Evolutionary conservation across 1,139 yeast species (phyloP).

Genomic region (Diutina scorzettiae): DNA sequence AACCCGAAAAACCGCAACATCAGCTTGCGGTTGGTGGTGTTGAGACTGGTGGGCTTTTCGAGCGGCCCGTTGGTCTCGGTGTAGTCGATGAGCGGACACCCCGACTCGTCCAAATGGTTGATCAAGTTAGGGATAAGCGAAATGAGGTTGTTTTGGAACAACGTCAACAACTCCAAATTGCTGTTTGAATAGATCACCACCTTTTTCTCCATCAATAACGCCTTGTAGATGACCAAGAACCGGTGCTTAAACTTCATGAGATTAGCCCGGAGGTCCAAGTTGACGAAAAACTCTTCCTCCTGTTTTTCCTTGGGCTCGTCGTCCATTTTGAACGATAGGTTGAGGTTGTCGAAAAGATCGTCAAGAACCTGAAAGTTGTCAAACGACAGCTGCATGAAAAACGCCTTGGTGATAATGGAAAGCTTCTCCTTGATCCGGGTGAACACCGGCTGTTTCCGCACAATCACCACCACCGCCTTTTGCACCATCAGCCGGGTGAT

Average conservation of each 20-base stretch:
- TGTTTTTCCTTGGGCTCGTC: constrained; percentile 12
- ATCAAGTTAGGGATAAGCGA: constrained; percentile 72
- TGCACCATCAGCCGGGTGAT: constrained; percentile 85
- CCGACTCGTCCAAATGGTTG: constrained; percentile 62
- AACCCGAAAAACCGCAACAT: constrained; percentile 74
- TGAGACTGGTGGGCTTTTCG: constrained; percentile 54
- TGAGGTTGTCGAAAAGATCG: constrained; percentile 63
- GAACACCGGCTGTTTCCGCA: constrained; percentile 70
- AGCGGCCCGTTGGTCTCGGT: constrained; percentile 36
- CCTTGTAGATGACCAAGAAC: constrained; percentile 62
- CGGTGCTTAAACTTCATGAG: constrained; percentile 48
- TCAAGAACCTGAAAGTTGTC: constrained; percentile 57
- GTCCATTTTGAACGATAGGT: constrained; percentile 19
- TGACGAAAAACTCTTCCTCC: constrained; percentile 49
- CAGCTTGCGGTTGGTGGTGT: constrained; percentile 68
- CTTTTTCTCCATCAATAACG: constrained; percentile 62
- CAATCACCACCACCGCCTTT: constrained; percentile 80
- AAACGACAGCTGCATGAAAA: constrained; percentile 71
- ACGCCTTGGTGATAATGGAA: constrained; percentile 80
- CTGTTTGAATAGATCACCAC: constrained; percentile 60
- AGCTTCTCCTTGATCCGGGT: constrained; percentile 82
- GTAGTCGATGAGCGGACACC: constrained; percentile 62
- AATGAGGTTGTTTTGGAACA: constrained; percentile 59
- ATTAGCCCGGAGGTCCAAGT: constrained; percentile 59
- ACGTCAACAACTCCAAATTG: constrained; percentile 70